These are phyloP conservation scores for Aotearoamyces nothofagi DNA, from an alignment of 2,329 filamentous ascomycete genomes.

Conservation along the genomic window DNA sequence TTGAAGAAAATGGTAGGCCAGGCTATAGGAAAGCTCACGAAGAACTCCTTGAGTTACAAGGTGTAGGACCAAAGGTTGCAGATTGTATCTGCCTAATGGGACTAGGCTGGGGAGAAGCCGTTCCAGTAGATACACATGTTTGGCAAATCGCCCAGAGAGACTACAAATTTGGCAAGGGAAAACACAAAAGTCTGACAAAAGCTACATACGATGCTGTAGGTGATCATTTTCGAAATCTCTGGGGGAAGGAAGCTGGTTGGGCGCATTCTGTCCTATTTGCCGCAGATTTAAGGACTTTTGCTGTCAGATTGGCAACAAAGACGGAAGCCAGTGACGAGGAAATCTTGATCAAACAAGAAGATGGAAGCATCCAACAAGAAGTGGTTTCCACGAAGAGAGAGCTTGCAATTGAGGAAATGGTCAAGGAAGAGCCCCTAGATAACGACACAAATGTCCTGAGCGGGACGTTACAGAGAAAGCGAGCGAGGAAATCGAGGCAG, in stretches of 20 bases:
- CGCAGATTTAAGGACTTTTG: slow-evolving; percentile 76
- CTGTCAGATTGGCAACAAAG: slow-evolving; percentile 37
- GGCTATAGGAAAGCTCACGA: slow-evolving; percentile 70
- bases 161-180: slow-evolving; percentile 78
- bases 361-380: slow-evolving; percentile 9
- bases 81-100: neutral
- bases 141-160: slow-evolving; percentile 97
- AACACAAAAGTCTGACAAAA: slow-evolving; percentile 75
- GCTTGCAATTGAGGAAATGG: slow-evolving; percentile 1
- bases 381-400: slow-evolving; percentile 6
- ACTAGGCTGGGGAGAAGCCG: slow-evolving; percentile 58
- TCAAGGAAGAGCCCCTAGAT: no score
- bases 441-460: no score
- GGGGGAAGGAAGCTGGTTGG: slow-evolving; percentile 93
- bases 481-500: neutral
- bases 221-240: slow-evolving; percentile 75
- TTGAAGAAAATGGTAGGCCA: slow-evolving; percentile 29
- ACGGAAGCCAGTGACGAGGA: slow-evolving; percentile 30
- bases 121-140: slow-evolving; percentile 94
- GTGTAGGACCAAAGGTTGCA: slow-evolving; percentile 81
- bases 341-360: slow-evolving; percentile 19
- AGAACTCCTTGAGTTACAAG: slow-evolving; percentile 61
- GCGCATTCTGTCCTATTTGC: slow-evolving; percentile 95
- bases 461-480: neutral
- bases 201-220: slow-evolving; percentile 80